Conservation (phyloP, 192 early-diverging fungal species). For the Irineochytrium annulatum region DNA sequence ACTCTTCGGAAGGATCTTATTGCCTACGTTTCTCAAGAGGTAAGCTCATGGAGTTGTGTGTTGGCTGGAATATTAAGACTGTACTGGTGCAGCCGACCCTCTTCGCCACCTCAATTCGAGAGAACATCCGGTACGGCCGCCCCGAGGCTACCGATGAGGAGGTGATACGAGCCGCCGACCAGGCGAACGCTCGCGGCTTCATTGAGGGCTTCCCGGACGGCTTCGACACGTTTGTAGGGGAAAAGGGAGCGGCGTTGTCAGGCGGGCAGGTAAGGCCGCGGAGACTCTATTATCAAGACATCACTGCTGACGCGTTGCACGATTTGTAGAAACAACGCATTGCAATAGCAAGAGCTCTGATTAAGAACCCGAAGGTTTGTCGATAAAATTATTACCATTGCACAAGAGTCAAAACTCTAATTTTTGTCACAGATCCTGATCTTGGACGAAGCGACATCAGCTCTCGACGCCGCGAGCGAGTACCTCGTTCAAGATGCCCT, state of each 20-base stretch:
- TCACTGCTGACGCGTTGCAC: constrained; percentile 70
- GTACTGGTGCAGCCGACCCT: constrained; percentile 61
- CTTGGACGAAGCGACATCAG: constrained; percentile 84
- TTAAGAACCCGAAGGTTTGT: constrained; percentile 44
- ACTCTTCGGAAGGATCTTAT: constrained; percentile 16
- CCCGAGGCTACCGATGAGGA: constrained; percentile 49
- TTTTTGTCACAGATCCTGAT: constrained; percentile 46
- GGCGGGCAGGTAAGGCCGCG: constrained; percentile 72
- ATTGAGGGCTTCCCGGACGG: constrained; percentile 55
- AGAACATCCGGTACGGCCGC: constrained; percentile 87
- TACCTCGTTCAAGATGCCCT: constrained; percentile 62
- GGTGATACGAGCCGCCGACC: constrained; percentile 47
- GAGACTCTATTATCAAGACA: constrained; percentile 72
- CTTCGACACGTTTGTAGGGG: constrained; percentile 41
- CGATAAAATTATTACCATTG: constrained; percentile 58
- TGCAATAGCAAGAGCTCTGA: constrained; percentile 72
- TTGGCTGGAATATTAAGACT: neutral
- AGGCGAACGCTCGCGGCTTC: constrained; percentile 78
- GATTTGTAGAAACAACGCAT: constrained; percentile 72
- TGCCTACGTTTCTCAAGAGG: constrained; percentile 32
- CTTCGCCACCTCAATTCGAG: constrained; percentile 86
- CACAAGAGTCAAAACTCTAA: neutral
- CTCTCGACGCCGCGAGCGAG: constrained; percentile 63
- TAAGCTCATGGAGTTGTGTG: neutral
- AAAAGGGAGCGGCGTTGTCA: constrained; percentile 58